phyloP scores from a whole-genome alignment of 768 basidiomycete genomes.

The Leccinellum albellum region DNA sequence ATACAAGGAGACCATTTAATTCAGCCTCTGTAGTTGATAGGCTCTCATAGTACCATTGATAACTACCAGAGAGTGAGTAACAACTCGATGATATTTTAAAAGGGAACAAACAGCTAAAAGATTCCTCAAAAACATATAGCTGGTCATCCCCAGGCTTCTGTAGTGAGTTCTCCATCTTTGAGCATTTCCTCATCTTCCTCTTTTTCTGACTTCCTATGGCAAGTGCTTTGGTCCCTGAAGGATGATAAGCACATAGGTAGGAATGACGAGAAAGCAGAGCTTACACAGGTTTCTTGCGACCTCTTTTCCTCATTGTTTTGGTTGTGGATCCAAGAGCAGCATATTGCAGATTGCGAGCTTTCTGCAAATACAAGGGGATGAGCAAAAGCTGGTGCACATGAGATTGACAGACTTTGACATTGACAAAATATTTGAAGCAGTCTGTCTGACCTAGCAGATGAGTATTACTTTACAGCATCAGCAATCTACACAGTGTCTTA shows the following conservation, averaged over 20 bases:
- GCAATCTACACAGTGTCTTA: constrained; percentile 55
- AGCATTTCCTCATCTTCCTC: constrained; percentile 97
- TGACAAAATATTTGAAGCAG: constrained; percentile 96
- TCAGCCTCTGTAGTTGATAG: constrained; percentile 93
- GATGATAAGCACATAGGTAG: constrained; percentile 1
- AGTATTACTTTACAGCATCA: constrained; percentile 94
- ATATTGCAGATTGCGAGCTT: constrained; percentile 89
- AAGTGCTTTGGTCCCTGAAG: constrained; percentile 65
- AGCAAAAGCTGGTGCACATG: not conserved
- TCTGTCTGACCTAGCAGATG: constrained; percentile 98
- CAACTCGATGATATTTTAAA: not conserved
- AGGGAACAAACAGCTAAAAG: constrained; percentile 69
- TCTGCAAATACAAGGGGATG: constrained; percentile 38
- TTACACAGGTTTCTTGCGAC: constrained; percentile 76
- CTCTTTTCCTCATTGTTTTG: constrained; percentile 79
- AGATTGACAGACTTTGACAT: constrained; percentile 70
- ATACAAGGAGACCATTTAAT: constrained; percentile 96
- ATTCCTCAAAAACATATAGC: constrained; percentile 91
- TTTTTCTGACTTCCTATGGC: constrained; percentile 94
- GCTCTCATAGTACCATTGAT: constrained; percentile 88
- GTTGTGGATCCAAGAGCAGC: constrained; percentile 88
- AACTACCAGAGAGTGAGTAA: constrained; percentile 43
- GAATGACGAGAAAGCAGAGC: constrained; percentile 22
- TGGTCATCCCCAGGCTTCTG: constrained; percentile 84
- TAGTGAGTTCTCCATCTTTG: constrained; percentile 77